Base-by-base conservation (phyloP, 192 early-diverging fungal genomes). In the Coemansia sp. region DNA sequence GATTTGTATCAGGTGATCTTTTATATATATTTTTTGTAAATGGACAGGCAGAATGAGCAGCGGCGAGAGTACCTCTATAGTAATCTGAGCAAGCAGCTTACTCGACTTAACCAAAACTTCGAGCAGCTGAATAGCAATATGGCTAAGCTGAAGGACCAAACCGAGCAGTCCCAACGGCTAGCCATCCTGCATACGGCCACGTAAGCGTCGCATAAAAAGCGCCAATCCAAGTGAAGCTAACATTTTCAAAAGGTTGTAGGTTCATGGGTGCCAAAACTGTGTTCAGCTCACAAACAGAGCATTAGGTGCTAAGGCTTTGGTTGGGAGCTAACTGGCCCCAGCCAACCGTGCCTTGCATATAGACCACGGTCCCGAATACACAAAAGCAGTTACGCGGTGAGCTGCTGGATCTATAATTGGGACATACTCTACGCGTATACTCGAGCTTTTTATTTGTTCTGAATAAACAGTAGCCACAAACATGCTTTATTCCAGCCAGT, bases 251-350 rank as follows among this genome's bases (percentile, higher is more conserved):
- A n/a, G 14, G 15, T 0, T 21, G 33, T 65, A 65, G 63, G 49
- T 77, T 77, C 59, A 77, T 77, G 50, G 73, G 67, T 37, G 62
- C 73, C 23, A 70, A 77, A 43, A 47, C 53, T n/a, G 63, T 70
- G 15, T 69, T 76, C 12, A 19, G 13, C n/a, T 18, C 51, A 12
- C 6, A 53, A 23, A 11, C 39, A 16, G 9, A 36, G 11, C 51
- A 3, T 36, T 1, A 4, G n/a, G n/a, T n/a, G n/a, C n/a, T n/a
- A n/a, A n/a, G n/a, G n/a, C n/a, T n/a, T n/a, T n/a, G n/a, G n/a
- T n/a, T n/a, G n/a, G 20, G 14, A 21, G n/a, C 53, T 12, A 55
- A 30, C 38, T 16, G 30, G 41, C 28, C 26, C 26, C 10, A 35
- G 33, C 1, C 33, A 1, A 7, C 10, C 7, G 33, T 6, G 10